Base-by-base conservation (phyloP, 352 stramenopile species). In the Phytopythium boreale region DNA sequence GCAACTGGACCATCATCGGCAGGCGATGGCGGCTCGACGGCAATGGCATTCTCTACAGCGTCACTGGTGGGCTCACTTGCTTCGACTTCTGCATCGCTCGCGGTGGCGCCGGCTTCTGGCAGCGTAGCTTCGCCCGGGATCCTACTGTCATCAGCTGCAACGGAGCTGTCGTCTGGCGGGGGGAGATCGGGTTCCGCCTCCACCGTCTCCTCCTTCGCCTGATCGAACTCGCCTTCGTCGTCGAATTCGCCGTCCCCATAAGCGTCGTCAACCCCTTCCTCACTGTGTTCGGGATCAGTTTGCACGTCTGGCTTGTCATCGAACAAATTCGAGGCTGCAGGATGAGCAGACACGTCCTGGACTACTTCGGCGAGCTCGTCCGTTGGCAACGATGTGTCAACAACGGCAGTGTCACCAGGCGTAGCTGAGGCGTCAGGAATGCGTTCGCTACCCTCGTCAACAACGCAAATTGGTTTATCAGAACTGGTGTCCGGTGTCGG, bases 171-270 rank as follows among this genome's bases (percentile, higher is more conserved):
- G 17, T 62, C 22, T 34, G 14, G 19, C 17, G 55, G 15, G 10
- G 53, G 7, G n/a, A 31, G 8, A 34, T 34, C 34, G 34, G 6
- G 7, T 22, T 47, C 41, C 41, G 1, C 8, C 12, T 50, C 10
- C 7, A 20, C 44, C 6, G 7, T 27, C 2, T 7, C 12, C 17
- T 31, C 22, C 12, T 31, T 22, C 20, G n/a, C 14, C 15, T 17
- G n/a, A 14, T 2, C 46, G 2, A 31, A 2, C 10, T 14, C 15
- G 20, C n/a, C 29, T 3, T 61, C 56, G n/a, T 49, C 37, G 4
- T 61, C 56, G 9, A 61, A 61, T 12, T 50, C 56, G 11, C 24
- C 56, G 19, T 61, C 56, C 6, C 22, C 37, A 31, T 51, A 61
- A 14, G 34, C 36, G 3, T 52, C 46, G 6, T 31, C 46, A 6